A percentile compares a stretch with the other conserved stretches of the same genome.
Evolutionary conservation across 129 eudicot species (phyloP).

Genomic region (Centella asiatica): DNA sequence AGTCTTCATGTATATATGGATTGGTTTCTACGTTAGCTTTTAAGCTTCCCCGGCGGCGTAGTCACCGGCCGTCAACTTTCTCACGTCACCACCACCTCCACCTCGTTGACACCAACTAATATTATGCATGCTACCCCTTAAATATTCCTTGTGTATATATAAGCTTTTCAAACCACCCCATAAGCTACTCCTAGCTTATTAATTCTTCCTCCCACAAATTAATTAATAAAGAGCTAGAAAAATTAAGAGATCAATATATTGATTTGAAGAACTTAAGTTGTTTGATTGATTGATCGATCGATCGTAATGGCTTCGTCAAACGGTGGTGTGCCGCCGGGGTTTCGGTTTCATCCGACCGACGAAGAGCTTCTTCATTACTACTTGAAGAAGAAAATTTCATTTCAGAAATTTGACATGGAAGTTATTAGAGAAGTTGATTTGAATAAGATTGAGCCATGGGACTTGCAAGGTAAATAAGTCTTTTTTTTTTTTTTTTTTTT

Average conservation of each 20-base stretch:
- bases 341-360: conserved; percentile 91
- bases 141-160: too few relatives aligned
- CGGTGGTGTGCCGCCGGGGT: conserved; percentile 92
- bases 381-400: conserved; percentile 74
- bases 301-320: conserved; percentile 45
- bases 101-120: conserved; percentile 32
- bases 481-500: too few relatives aligned
- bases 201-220: too few relatives aligned
- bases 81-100: conserved; percentile 27
- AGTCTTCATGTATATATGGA: conserved; percentile 19
- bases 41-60: conserved; percentile 69
- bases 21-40: conserved; percentile 51
- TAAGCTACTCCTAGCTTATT: too few relatives aligned
- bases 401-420: conserved; percentile 89
- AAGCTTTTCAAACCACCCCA: too few relatives aligned
- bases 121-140: too few relatives aligned
- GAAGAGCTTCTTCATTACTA: conserved; percentile 91
- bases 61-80: conserved; percentile 84
- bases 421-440: conserved; percentile 86
- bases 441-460: conserved; percentile 97
- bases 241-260: too few relatives aligned
- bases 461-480: conserved; percentile 63
- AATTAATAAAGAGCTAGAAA: too few relatives aligned
- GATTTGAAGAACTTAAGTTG: too few relatives aligned
- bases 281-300: too few relatives aligned